Base-by-base conservation (phyloP, 2,329 filamentous ascomycete genomes). In the Colletotrichum falcatum region DNA sequence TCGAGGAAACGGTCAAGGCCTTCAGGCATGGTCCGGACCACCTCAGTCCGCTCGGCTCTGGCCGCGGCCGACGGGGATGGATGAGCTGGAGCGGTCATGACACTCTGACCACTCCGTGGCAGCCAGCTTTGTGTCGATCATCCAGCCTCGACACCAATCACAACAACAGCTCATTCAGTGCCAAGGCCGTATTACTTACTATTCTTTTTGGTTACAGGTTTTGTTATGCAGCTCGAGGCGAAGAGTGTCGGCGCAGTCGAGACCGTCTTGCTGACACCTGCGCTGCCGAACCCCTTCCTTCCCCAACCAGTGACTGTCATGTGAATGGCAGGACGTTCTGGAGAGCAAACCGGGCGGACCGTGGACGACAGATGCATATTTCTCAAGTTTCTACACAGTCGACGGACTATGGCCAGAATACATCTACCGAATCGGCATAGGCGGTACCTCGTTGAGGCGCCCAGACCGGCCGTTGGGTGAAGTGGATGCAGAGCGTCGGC, bases 221-320 rank as follows among this genome's bases (percentile, higher is more conserved):
- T 64, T 16, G 39, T 71, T 39, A 70, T 70, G 59, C 54, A 65
- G n/a, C 54, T 70, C 60, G 60, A 71, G 23, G 39, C 39, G 8
- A 71, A 71, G 55, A 70, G 51, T 28, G 26, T 66, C 18, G 65
- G 65, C 33, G 35, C 65, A 12, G 49, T 71, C 39, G 51, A 65
- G 48, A 70, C 65, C 16, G 56, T 56, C 18, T 56, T 70, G 18
- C 37, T 56, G 66, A 49, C 66, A 5, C 48, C 65, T 44, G 44
- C 61, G 28, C 62, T 55, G 23, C 59, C 44, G 65, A 49, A 42
- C 20, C 65, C 54, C 0, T 61, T 65, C 26, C 63, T 51, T 8
- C 48, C 60, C 9, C 54, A 59, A 37, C 58, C 59, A 9, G 58
- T 67, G 14, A 46, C 59, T 33, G 64, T 71, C 11, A 71, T 67